Base-by-base conservation (phyloP, 2,329 filamentous ascomycete genomes). In the Rhynchosporium agropyri region DNA sequence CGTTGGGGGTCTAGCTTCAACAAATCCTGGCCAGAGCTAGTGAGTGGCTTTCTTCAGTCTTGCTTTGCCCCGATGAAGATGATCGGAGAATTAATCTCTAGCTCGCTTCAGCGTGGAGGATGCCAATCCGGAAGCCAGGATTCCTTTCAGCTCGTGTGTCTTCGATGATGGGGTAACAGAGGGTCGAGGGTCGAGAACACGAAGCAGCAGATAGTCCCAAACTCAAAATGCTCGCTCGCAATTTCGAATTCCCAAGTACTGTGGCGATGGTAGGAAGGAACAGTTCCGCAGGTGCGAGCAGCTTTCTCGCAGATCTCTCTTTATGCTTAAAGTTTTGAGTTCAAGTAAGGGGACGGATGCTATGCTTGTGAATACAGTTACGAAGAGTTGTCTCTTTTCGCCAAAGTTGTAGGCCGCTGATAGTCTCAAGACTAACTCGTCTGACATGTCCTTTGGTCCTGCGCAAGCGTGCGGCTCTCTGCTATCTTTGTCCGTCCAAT, bases 401-500 rank as follows among this genome's bases (percentile, higher is more conserved):
- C 60, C 54, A 65, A 31, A 46, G 54, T 60, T 46, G 46, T 26
- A 42, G 42, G 48, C 48, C 36, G 58, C 40, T 48, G 45, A 26
- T 65, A 56, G 57, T 62, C 58, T 63, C 57, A 50, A 56, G 26
- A 46, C 53, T 58, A 50, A 46, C 48, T 61, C 20, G 61, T 66
- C 62, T 48, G 67, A 63, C 63, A 58, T 63, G 59, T 61, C 58
- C 40, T 56, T 28, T 38, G 31, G 57, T 42, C 60, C 49, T 60
- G 60, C 61, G 63, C 63, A 67, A 69, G 69, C 61, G 65, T 63
- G 66, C 65, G 61, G 67, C 63, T 68, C 61, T 63, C 46, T 58
- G 46, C 54, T 62, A 26, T 28, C 56, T 48, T 36, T 67, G 63
- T 67, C 65, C 66, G 69, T 67, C 65, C 48, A 65, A 70, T 69